These are phyloP conservation scores for Lipomyces yarrowii DNA, from an alignment of 1,139 yeast species.

Conservation along the genomic window DNA sequence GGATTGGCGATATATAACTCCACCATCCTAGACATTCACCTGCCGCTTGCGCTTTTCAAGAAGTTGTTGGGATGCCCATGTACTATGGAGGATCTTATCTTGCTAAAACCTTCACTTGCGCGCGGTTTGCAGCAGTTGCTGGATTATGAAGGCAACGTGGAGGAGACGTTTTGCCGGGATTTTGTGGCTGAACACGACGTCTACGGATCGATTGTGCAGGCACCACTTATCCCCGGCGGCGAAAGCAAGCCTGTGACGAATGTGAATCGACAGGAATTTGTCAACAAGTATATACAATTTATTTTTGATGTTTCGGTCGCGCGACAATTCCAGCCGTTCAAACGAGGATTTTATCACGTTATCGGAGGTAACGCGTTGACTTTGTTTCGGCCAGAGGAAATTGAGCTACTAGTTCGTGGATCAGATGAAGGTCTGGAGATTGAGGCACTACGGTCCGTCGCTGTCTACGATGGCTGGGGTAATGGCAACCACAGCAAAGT, in stretches of 20 bases:
- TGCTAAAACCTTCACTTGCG: constrained; percentile 69
- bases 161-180: constrained; percentile 50
- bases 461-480: constrained; percentile 55
- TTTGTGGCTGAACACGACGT: constrained; percentile 43
- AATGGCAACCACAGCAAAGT: constrained; percentile 7
- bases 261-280: constrained; percentile 60
- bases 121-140: constrained; percentile 58
- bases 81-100: constrained; percentile 63
- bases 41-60: constrained; percentile 79
- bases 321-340: constrained; percentile 59
- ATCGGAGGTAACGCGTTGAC: constrained; percentile 80
- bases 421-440: constrained; percentile 70
- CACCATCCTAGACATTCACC: constrained; percentile 74
- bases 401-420: constrained; percentile 78
- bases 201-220: constrained; percentile 37
- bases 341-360: constrained; percentile 71
- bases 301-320: constrained; percentile 59
- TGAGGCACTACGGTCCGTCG: constrained; percentile 65
- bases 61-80: constrained; percentile 62
- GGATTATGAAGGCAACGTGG: constrained; percentile 52
- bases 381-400: constrained; percentile 77
- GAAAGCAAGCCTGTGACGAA: constrained; percentile 53
- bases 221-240: constrained; percentile 64
- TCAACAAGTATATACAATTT: constrained; percentile 62
- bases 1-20: constrained; percentile 93